Evolutionary conservation across 225 moss, liverwort and hornwort genomes (phyloP).

Genomic region (Anthoceros angustus): DNA sequence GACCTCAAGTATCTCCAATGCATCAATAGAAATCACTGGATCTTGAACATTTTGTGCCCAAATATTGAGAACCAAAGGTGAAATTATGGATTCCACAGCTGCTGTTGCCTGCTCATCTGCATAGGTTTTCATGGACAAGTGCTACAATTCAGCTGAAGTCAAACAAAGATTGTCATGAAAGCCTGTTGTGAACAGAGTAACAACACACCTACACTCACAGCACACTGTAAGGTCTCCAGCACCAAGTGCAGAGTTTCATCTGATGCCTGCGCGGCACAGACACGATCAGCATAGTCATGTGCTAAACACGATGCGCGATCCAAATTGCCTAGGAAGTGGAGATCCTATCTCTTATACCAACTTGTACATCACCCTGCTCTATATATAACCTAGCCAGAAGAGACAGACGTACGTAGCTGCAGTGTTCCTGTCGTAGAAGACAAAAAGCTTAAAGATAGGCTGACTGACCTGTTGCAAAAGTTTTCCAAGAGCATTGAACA

Average conservation of each 20-base stretch:
- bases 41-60: constrained; percentile 70
- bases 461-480: constrained; percentile 52
- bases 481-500: constrained; percentile 44
- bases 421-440: too few relatives aligned
- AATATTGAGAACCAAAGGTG: constrained; percentile 56
- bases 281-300: not conserved
- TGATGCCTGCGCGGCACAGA: constrained; percentile 37
- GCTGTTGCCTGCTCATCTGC: constrained; percentile 56
- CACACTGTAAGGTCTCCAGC: constrained; percentile 69
- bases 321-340: not conserved
- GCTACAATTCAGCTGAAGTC: not conserved
- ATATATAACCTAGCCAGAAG: not conserved
- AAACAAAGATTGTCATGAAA: not conserved
- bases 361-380: not conserved
- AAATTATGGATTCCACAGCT: constrained; percentile 51
- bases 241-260: constrained; percentile 88
- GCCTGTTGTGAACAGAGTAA: not conserved
- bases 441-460: too few relatives aligned
- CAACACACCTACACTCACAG: constrained; percentile 57
- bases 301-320: constrained; percentile 7
- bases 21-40: constrained; percentile 75
- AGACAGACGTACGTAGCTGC: not conserved
- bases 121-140: not conserved
- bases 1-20: constrained; percentile 69
- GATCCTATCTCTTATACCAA: not conserved